Conservation (phyloP, 768 basidiomycete genomes). For the Crepidotus variabilis region DNA sequence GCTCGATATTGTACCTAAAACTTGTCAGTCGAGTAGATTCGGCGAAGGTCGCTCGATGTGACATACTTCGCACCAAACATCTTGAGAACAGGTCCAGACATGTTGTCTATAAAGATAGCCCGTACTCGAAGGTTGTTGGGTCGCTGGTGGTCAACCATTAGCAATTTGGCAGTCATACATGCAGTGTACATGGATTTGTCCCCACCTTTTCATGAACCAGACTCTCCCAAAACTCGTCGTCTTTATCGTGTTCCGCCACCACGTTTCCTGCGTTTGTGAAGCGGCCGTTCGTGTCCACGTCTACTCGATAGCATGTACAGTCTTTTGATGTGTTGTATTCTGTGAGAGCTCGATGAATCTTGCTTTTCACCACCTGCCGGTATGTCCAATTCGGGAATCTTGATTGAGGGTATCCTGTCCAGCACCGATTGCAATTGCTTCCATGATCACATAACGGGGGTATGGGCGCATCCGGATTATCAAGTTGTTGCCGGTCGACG, state of each 20-base stretch:
- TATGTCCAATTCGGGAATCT: conserved; percentile 56
- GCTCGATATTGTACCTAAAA: conserved; percentile 47
- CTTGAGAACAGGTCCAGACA: conserved; percentile 47
- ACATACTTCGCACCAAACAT: conserved; percentile 58
- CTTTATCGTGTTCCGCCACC: conserved; percentile 16
- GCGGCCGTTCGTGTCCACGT: conserved; percentile 33
- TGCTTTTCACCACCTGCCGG: conserved; percentile 38
- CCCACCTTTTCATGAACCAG: conserved; percentile 33
- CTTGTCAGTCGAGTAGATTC: conserved; percentile 39
- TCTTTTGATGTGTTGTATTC: conserved; percentile 22
- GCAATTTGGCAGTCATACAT: neutral
- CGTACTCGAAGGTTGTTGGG: conserved; percentile 38
- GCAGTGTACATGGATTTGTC: neutral
- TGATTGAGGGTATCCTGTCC: conserved; percentile 40
- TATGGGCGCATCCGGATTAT: conserved; percentile 27
- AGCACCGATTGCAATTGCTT: conserved; percentile 31
- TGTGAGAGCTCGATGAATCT: conserved; percentile 32
- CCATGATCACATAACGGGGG: conserved; percentile 33
- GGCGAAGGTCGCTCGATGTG: conserved; percentile 23
- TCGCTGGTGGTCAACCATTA: conserved; percentile 18
- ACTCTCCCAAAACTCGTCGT: conserved; percentile 34
- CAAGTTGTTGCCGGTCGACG: conserved; percentile 31
- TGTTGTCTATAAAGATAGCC: conserved; percentile 46
- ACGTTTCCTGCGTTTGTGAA: conserved; percentile 29
- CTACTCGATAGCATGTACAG: conserved; percentile 35